phyloP scores from a whole-genome alignment of 805 yeast species.

The Wickerhamomyces bisporus region DNA sequence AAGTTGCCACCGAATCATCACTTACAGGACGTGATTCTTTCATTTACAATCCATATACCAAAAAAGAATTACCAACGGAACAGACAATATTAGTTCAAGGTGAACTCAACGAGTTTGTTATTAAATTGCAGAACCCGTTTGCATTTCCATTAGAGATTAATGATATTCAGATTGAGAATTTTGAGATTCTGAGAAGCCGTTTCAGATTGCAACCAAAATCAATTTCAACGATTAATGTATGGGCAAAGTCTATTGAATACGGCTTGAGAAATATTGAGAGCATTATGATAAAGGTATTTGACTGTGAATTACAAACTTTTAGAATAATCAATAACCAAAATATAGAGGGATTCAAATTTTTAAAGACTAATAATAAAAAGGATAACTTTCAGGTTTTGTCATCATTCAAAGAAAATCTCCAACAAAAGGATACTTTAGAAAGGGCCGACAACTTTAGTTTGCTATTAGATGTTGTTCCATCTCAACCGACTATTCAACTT shows the following conservation, averaged over 20 bases:
- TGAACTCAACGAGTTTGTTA: constrained; percentile 53
- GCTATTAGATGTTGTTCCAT: constrained; percentile 29
- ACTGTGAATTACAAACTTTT: constrained; percentile 44
- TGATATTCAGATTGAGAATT: constrained; percentile 35
- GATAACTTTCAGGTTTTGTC: constrained; percentile 3
- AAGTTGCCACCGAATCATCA: constrained; percentile 9
- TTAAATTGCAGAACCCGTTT: constrained; percentile 74
- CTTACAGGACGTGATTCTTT: constrained; percentile 33
- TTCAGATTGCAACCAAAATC: constrained; percentile 35
- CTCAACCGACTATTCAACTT: constrained; percentile 60
- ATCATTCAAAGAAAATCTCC: constrained; percentile 12
- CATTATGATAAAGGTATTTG: constrained; percentile 43
- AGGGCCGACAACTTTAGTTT: constrained; percentile 26
- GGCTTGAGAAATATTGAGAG: constrained; percentile 51
- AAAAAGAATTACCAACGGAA: constrained; percentile 13
- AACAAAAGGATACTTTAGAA: constrained; percentile 9
- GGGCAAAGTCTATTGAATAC: constrained; percentile 41
- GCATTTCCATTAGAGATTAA: constrained; percentile 63
- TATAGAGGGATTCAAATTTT: constrained; percentile 19
- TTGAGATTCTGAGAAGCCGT: constrained; percentile 26
- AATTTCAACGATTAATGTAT: constrained; percentile 33
- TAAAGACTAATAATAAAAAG: constrained; percentile 14
- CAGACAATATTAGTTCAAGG: constrained; percentile 45
- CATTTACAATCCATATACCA: constrained; percentile 53
- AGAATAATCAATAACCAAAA: constrained; percentile 32